Conservation (phyloP, 805 yeast genomes). For the Pichia nanzhaoensis region DNA sequence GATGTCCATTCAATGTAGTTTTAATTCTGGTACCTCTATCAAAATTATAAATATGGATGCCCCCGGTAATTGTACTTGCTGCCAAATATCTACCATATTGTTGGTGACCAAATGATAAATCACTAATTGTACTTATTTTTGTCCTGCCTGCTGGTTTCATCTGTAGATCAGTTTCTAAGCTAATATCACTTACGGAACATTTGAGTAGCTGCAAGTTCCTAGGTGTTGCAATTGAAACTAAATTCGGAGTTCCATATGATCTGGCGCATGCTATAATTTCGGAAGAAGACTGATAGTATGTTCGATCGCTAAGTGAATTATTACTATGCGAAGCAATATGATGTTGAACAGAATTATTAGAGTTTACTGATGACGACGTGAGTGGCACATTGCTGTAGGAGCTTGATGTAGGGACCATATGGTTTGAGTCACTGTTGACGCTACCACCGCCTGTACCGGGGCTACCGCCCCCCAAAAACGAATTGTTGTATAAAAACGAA, state of each 20-base stretch:
- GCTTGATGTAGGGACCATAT: no score
- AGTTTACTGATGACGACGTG: background rate
- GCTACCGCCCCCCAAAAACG: slow-evolving; percentile 6
- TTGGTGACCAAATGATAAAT: slow-evolving; percentile 38
- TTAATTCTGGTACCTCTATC: slow-evolving; percentile 26
- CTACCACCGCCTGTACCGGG: slow-evolving; percentile 6
- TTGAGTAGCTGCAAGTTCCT: slow-evolving; percentile 34
- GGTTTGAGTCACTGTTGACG: slow-evolving; percentile 4
- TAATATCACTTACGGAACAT: slow-evolving; percentile 28
- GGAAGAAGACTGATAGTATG: slow-evolving; percentile 26
- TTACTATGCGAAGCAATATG: slow-evolving; percentile 2
- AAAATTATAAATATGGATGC: slow-evolving; percentile 32
- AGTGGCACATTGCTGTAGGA: background rate
- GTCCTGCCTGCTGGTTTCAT: slow-evolving; percentile 21
- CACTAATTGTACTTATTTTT: slow-evolving; percentile 36
- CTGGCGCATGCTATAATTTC: slow-evolving; percentile 32
- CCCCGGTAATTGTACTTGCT: slow-evolving; percentile 41
- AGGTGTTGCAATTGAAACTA: slow-evolving; percentile 38
- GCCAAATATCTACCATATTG: slow-evolving; percentile 35
- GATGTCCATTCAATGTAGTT: slow-evolving; percentile 34
- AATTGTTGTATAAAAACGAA: slow-evolving; percentile 49
- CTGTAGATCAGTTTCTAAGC: slow-evolving; percentile 32
- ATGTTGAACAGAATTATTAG: background rate
- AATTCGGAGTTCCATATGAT: slow-evolving; percentile 29
- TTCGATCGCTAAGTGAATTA: slow-evolving; percentile 8